These are phyloP conservation scores for Asterochloris erici DNA, from an alignment of 139 green algal genomes.

Conservation along the genomic window DNA sequence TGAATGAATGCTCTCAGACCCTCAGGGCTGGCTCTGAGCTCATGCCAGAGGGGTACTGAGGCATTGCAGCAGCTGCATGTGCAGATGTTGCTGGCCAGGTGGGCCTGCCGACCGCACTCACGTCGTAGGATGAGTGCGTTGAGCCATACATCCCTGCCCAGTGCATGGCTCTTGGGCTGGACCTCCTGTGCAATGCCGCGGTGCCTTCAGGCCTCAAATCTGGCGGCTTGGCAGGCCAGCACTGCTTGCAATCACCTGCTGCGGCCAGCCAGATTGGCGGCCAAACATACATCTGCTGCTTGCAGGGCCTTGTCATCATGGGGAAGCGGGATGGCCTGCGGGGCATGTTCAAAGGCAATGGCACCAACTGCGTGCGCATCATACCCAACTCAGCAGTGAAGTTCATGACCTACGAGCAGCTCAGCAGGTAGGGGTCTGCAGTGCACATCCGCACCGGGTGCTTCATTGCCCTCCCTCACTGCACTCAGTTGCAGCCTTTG, in stretches of 20 bases:
- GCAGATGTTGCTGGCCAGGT: too few relatives aligned
- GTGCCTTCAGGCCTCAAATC: too few relatives aligned
- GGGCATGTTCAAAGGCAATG: conserved; percentile 96
- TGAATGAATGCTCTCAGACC: too few relatives aligned
- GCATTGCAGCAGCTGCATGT: too few relatives aligned
- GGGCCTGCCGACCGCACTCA: too few relatives aligned
- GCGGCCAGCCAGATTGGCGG: background rate
- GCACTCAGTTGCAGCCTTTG: background rate
- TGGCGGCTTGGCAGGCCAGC: background rate
- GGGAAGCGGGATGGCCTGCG: conserved; percentile 73
- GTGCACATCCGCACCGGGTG: background rate
- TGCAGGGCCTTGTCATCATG: conserved; percentile 85
- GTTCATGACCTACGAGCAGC: conserved; percentile 96
- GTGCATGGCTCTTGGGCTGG: too few relatives aligned
- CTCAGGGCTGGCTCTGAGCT: too few relatives aligned
- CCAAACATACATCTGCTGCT: background rate
- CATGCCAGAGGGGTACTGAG: too few relatives aligned
- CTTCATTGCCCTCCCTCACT: background rate
- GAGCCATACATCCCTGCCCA: too few relatives aligned
- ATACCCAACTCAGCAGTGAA: conserved; percentile 97
- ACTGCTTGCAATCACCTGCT: background rate
- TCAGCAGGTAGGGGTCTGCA: conserved; percentile 49
- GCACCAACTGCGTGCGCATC: conserved; percentile 97
- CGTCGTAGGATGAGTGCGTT: too few relatives aligned
- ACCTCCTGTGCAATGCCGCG: too few relatives aligned